Percentiles rank a stretch among this genome's conserved stretches.
These are phyloP conservation scores for Aspergillus sp. DNA, from an alignment of 2,329 filamentous ascomycete genomes.

Conservation along the genomic window DNA sequence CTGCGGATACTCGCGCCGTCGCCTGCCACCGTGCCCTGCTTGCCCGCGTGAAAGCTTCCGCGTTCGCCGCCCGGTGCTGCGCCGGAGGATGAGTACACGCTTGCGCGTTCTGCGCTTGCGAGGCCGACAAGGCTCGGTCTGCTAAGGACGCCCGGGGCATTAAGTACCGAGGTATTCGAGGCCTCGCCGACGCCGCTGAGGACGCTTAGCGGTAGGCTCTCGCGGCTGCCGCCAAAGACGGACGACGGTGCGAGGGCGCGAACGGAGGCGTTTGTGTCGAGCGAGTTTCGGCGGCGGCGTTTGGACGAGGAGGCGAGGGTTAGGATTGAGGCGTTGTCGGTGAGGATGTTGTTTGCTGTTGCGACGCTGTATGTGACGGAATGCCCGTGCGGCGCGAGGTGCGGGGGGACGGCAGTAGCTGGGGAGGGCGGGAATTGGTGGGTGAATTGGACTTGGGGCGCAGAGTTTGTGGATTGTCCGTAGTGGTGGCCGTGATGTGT, in stretches of 20 bases:
- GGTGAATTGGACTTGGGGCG: slow-evolving; percentile 57
- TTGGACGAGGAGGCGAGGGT: slow-evolving; percentile 69
- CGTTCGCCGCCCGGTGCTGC: slow-evolving; percentile 71
- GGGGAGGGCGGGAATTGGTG: slow-evolving; percentile 65
- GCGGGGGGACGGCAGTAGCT: slow-evolving; percentile 64
- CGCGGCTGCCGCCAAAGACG: slow-evolving; percentile 66
- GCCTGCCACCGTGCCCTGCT: slow-evolving; percentile 50
- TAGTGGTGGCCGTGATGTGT: slow-evolving; percentile 36
- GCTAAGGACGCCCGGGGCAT: slow-evolving; percentile 44
- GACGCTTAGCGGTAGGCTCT: slow-evolving; percentile 66
- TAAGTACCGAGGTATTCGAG: slow-evolving; percentile 47
- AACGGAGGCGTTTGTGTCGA: slow-evolving; percentile 69
- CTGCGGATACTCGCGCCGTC: slow-evolving; percentile 81
- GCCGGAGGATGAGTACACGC: slow-evolving; percentile 77
- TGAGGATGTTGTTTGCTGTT: slow-evolving; percentile 66
- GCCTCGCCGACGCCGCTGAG: slow-evolving; percentile 57
- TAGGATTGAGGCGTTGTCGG: slow-evolving; percentile 68
- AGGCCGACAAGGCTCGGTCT: slow-evolving; percentile 59
- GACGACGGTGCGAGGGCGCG: slow-evolving; percentile 67
- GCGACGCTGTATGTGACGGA: slow-evolving; percentile 63
- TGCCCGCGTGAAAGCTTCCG: slow-evolving; percentile 77
- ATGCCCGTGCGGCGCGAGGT: slow-evolving; percentile 57
- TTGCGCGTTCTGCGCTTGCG: slow-evolving; percentile 63
- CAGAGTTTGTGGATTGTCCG: slow-evolving; percentile 41
- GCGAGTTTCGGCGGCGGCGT: slow-evolving; percentile 64